Base-by-base conservation (phyloP, 305 asterid genomes). In the Fraxinus ornus region DNA sequence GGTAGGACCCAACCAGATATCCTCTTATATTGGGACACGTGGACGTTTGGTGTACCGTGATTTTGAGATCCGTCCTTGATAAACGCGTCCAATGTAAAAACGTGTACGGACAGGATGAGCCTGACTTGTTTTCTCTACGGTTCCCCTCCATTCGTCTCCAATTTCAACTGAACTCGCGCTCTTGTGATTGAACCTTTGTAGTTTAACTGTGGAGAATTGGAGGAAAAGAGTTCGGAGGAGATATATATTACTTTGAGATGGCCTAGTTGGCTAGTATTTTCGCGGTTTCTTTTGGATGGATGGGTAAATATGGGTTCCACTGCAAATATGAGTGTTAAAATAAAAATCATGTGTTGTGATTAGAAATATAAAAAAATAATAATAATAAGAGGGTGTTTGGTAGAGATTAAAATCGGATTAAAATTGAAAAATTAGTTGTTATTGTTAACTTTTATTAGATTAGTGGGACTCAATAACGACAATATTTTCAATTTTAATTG, bases 1-100 rank as follows among this genome's bases (percentile, higher is more conserved):
- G 77, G 88, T 85, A 60, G 86, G 91, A 55, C 41, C 91, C 86
- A 77, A 35, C 0, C 36, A 47, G 73, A 71, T 13, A 73, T 80
- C 91, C 86, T 85, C 78, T 88, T 84, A 4, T 71, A n/a, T 78
- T 10, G 5, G 49, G 81, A 80, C 88, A 84, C 88, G 85, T 86
- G 83, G 77, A 60, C 1, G 10, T 4, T 71, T 3, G 39, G 73
- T 83, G 52, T 37, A 22, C 77, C 60, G 73, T 73, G 60, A 47
- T n/a, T 75, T 68, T 32, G 47, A 52, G 74, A 82, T 81, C 74
- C 26, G 17, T 72, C 66, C 75, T 84, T 37, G 83, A 75, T 0
- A 64, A 57, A 22, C 33, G 60, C 24, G 64, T 17, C 24, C 64
- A 21, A 17, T 17, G 22, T 5, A 17, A 52, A 47, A 17, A 52